Evolutionary conservation across 768 basidiomycete genomes (phyloP), one percentile per base, ranked within the genome.

Genomic region (Hemileccinum rubropunctum): DNA sequence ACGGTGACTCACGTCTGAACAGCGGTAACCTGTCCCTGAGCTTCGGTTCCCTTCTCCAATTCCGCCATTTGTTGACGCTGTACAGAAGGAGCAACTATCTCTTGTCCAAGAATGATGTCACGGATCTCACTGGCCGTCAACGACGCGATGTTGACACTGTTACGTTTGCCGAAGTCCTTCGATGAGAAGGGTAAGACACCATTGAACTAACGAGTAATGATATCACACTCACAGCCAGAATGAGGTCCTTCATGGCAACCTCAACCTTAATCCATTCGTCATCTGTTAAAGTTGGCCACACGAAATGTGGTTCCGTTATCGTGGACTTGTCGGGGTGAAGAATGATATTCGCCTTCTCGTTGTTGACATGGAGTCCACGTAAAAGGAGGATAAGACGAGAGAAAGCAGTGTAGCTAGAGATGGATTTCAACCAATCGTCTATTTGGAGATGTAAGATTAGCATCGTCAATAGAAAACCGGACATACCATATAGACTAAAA

Each of bases 31-130:
- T 98, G 95, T 42, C 83, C 81, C 56, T 93, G 91, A 0, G 97
- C 94, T 65, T 97, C 95, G 6, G 89, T 82, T 51, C 89, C 88
- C 77, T 98, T 98, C 71, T 99, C 97, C 46, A 99, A 75, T 67
- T 98, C 97, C 15, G 95, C 97, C 94, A 98, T 97, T 71, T 99
- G 97, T 70, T 98, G 97, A 42, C 97, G 85, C 67, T 99, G 97
- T 3, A 89, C 87, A 4, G 91, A 95, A 0, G 93, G 93, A 5
- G 93, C 93, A 34, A 88, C 91, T 52, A 99, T 99, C 71, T 98
- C 97, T 76, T 98, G 97, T 61, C 97, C 97, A 35, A 99, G 81
- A 58, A 99, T 99, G 71, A 99, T 93, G 68, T 99, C 97, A 48
- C 97, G 83, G 51, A 98, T 91, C 73, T 99, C 97, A 60, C 90